These are phyloP conservation scores for Piromyces sp. DNA, from an alignment of 192 early-diverging fungal species.

Conservation along the genomic window DNA sequence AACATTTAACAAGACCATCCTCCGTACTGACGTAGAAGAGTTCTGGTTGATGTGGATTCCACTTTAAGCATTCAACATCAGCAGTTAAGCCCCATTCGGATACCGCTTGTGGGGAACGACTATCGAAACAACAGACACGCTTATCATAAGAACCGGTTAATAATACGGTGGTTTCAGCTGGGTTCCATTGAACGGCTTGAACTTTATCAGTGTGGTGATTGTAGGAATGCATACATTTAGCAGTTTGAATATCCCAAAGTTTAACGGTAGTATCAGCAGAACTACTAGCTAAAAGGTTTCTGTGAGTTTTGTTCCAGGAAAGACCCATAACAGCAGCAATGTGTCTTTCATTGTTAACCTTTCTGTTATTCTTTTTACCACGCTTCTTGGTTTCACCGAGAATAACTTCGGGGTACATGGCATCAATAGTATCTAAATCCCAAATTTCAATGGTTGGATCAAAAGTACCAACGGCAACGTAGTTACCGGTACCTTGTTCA, in stretches of 20 bases:
- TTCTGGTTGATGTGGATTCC: constrained; percentile 73
- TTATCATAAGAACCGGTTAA: constrained; percentile 86
- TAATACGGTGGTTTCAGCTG: constrained; percentile 65
- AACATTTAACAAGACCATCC: constrained; percentile 77
- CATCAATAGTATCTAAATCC: constrained; percentile 84
- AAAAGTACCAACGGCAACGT: constrained; percentile 91
- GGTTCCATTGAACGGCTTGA: constrained; percentile 83
- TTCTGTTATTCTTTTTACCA: constrained; percentile 27
- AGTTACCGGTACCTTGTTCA: constrained; percentile 44
- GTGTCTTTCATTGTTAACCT: constrained; percentile 63
- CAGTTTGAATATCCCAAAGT: constrained; percentile 81
- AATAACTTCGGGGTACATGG: constrained; percentile 77
- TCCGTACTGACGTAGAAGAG: constrained; percentile 62
- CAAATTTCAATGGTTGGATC: constrained; percentile 95
- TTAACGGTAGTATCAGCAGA: constrained; percentile 96
- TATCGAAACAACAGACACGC: constrained; percentile 48
- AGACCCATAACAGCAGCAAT: constrained; percentile 88
- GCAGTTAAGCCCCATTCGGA: constrained; percentile 49
- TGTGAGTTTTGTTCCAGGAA: constrained; percentile 69
- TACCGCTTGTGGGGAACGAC: constrained; percentile 59
- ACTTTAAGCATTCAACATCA: constrained; percentile 81
- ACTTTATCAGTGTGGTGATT: constrained; percentile 15
- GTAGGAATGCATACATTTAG: constrained; percentile 18
- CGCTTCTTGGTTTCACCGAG: constrained; percentile 47
- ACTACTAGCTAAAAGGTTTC: constrained; percentile 66